Evolutionary conservation across 176 grass and related monocot genomes (phyloP).

Genomic region (Rhynchospora pubera): DNA sequence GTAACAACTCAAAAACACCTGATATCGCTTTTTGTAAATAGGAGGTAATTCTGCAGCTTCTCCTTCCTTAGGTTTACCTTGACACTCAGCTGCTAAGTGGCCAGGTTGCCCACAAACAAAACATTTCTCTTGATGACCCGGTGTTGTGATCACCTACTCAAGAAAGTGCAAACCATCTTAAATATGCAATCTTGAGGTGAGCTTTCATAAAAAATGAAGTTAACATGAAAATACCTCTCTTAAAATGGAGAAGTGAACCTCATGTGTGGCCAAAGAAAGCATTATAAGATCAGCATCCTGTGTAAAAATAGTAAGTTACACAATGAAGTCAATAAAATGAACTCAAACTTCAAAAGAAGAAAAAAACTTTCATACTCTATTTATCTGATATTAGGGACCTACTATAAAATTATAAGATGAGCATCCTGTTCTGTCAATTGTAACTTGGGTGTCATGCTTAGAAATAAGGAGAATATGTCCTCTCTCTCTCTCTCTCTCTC

Average conservation of each 20-base stretch:
- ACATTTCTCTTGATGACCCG: slow-evolving; percentile 97
- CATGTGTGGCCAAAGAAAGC: slow-evolving; percentile 93
- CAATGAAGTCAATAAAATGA: not conserved
- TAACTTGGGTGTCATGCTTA: not conserved
- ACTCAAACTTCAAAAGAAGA: not conserved
- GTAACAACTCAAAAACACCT: slow-evolving; percentile 42
- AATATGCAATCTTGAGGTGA: not conserved
- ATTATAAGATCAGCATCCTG: slow-evolving; percentile 99
- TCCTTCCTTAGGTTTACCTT: slow-evolving; percentile 44
- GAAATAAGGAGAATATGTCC: not conserved
- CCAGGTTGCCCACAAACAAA: slow-evolving; percentile 77
- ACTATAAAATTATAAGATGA: not conserved
- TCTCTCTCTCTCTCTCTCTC: too few relatives aligned
- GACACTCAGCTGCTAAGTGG: slow-evolving; percentile 93
- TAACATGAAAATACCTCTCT: slow-evolving; percentile 61
- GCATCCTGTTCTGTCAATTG: not conserved
- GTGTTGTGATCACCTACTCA: slow-evolving; percentile 89
- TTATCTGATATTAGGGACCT: not conserved
- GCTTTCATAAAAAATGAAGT: slow-evolving; percentile 6
- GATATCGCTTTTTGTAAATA: slow-evolving; percentile 99
- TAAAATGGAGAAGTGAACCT: slow-evolving; percentile 98
- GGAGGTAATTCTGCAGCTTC: slow-evolving; percentile 59
- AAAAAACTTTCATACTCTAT: not conserved
- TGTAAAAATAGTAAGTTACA: not conserved
- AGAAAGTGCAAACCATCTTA: slow-evolving; percentile 29